Base-by-base conservation (phyloP, 2,329 filamentous ascomycete genomes). In the Colletotrichum truncatum region DNA sequence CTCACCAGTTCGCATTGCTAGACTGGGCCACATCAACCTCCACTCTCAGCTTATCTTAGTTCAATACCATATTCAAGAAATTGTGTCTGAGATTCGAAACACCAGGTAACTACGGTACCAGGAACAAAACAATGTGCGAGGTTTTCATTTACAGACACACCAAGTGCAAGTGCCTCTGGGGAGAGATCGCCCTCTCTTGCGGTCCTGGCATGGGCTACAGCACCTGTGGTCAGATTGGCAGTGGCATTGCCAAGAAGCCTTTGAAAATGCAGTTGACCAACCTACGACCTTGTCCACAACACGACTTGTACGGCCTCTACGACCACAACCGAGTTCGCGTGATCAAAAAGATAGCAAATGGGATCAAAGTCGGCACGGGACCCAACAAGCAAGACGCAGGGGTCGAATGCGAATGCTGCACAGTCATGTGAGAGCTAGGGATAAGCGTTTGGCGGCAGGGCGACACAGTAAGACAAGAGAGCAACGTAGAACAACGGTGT, bases 111-210 rank as follows among this genome's bases (percentile, higher is more conserved):
- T 12, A 48, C 25, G 32, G 38, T 10, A 9, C 10, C 34, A 38
- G 39, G 38, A 23, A 57, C 54, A 10, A 11, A 18, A 69, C 32
- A 48, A 87, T 87, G 85, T 87, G 85, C 72, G 68, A 70, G 16
- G 77, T 81, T n/a, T 80, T 76, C 25, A 81, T 83, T 73, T 85
- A 80, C 74, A 76, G 78, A 63, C 82, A 85, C 73, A 81, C 79
- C 52, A 70, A 68, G 64, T 88, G 85, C 79, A 75, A 77, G 10
- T 85, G 87, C 77, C 80, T 78, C 69, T 88, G 85, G 85, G 78
- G 83, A 41, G 72, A 80, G 65, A 78, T 88, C 70, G 74, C 73
- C 4, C 67, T 74, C 45, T 80, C 82, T 6, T 88, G 86, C 75
- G 77, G 70, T 4, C 82, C 83, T 0, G 81, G 81, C 11, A 78